A percentile compares a stretch with the other conserved stretches of the same genome.
Evolutionary conservation across 345 rosid genomes (phyloP).

Genomic region (Salix udensis): DNA sequence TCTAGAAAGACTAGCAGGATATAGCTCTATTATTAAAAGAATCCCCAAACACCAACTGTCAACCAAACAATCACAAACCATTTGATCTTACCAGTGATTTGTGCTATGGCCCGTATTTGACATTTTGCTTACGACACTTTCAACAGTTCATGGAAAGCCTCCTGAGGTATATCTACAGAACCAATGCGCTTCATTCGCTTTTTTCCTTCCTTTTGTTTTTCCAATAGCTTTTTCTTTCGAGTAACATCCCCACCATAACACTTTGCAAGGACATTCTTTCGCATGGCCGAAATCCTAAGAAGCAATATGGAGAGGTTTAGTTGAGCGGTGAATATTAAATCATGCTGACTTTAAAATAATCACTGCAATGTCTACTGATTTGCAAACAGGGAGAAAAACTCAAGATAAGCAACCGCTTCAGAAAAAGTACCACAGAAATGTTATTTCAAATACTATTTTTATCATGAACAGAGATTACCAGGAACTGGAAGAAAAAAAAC

Average conservation of each 20-base stretch:
- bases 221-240: slow-evolving; percentile 84
- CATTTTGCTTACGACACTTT: slow-evolving; percentile 56
- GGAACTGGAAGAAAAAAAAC: neutral
- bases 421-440: neutral
- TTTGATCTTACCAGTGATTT: slow-evolving; percentile 6
- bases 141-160: slow-evolving; percentile 85
- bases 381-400: neutral
- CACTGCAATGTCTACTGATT: neutral
- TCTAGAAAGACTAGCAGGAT: no score
- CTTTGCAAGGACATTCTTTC: slow-evolving; percentile 96
- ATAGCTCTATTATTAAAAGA: no score
- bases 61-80: neutral
- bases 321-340: neutral
- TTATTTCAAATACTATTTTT: neutral
- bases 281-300: slow-evolving; percentile 76
- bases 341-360: neutral
- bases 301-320: slow-evolving; percentile 11
- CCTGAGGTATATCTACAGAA: slow-evolving; percentile 96
- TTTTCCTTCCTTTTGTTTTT: slow-evolving; percentile 98
- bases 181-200: slow-evolving; percentile 96
- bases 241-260: slow-evolving; percentile 96
- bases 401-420: neutral
- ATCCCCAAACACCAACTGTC: neutral
- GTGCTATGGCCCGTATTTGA: neutral
- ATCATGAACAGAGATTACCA: neutral